Conservation (phyloP, 768 basidiomycete species). For the Leucogyrophana mollusca region DNA sequence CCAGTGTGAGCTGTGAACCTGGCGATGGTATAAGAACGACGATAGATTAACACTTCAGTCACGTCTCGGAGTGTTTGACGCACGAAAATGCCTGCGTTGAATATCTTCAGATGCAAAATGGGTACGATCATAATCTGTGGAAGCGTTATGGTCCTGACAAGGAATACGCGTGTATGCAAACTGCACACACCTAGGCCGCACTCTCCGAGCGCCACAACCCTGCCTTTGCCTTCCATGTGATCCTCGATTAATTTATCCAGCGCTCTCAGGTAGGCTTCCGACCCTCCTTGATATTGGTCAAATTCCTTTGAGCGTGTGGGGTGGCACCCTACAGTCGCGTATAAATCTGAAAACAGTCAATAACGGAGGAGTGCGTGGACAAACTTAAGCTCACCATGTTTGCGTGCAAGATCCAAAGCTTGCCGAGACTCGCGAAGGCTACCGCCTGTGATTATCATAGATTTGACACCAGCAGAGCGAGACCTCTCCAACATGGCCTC, state of each 20-base stretch:
- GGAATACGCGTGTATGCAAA: background rate
- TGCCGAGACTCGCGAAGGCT: conserved; percentile 61
- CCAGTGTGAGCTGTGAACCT: conserved; percentile 60
- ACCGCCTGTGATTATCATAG: conserved; percentile 77
- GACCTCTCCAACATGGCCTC: conserved; percentile 56
- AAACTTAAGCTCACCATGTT: conserved; percentile 41
- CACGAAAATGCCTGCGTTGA: conserved; percentile 66
- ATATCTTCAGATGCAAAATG: conserved; percentile 59
- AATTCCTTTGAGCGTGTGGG: conserved; percentile 76
- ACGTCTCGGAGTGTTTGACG: conserved; percentile 17
- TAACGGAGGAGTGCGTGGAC: conserved; percentile 1
- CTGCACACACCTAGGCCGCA: conserved; percentile 64
- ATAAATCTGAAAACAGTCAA: conserved; percentile 43
- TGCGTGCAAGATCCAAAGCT: conserved; percentile 59
- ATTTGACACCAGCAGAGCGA: conserved; percentile 56
- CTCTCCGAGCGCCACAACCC: conserved; percentile 75
- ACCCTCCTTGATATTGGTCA: conserved; percentile 52
- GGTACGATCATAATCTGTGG: conserved; percentile 72
- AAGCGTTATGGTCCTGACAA: background rate
- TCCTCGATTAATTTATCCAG: conserved; percentile 53
- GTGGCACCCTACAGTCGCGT: conserved; percentile 78
- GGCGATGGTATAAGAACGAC: background rate
- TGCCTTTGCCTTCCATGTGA: conserved; percentile 50
- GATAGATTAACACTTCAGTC: background rate
- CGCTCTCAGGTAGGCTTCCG: conserved; percentile 57